A percentile compares a stretch with the other conserved stretches of the same genome.
Conservation (phyloP, 2,329 filamentous ascomycete species). For the Penicillium brasilianum region DNA sequence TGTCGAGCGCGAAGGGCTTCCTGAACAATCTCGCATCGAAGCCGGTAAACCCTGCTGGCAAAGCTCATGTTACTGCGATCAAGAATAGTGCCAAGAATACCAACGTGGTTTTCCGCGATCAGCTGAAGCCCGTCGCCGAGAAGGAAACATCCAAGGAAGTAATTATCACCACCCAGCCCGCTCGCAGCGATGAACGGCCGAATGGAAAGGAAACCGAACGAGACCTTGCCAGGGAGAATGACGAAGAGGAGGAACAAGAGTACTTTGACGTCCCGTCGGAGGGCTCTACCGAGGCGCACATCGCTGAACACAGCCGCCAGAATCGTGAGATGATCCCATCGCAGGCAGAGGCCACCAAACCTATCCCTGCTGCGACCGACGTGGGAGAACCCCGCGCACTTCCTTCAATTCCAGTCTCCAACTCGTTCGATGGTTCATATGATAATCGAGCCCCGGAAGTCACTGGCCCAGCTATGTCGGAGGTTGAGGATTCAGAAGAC, state of each 20-base stretch:
- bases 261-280: not conserved
- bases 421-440: not conserved
- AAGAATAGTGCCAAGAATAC: slow-evolving; percentile 54
- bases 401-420: not conserved
- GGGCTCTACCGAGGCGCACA: not conserved
- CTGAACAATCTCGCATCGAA: slow-evolving; percentile 43
- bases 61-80: slow-evolving; percentile 34
- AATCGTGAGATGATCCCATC: not conserved
- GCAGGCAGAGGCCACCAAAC: not conserved
- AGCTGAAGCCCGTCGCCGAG: slow-evolving; percentile 43
- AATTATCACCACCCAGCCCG: slow-evolving; percentile 17
- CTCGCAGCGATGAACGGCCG: slow-evolving; percentile 5
- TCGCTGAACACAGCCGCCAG: not conserved
- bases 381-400: not conserved
- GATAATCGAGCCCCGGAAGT: not conserved
- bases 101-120: slow-evolving; percentile 62
- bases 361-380: not conserved
- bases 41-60: slow-evolving; percentile 39
- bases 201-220: slow-evolving; percentile 6
- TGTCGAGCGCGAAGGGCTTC: slow-evolving; percentile 46
- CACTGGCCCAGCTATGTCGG: slow-evolving; percentile 27
- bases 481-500: slow-evolving; percentile 72
- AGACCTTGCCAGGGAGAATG: slow-evolving; percentile 19
- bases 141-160: slow-evolving; percentile 40
- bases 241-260: slow-evolving; percentile 2